phyloP scores from a whole-genome alignment of 2,329 filamentous ascomycete species.

The Colletotrichum orbiculare region DNA sequence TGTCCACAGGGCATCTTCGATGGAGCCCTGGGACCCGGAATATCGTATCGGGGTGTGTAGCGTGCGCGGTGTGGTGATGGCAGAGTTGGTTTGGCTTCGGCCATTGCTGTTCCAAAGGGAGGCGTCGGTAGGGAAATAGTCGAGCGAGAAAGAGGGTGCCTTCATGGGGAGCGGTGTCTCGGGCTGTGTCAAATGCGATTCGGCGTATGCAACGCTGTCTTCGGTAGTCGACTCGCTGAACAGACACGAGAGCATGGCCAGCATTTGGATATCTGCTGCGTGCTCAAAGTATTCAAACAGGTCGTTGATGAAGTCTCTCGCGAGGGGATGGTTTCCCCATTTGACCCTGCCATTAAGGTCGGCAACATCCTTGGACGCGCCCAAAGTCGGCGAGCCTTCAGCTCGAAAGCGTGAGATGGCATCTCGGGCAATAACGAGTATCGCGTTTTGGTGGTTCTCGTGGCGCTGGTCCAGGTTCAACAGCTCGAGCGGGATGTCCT shows the following conservation, averaged over 20 bases:
- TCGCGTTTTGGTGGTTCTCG: conserved; percentile 57
- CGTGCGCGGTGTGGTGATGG: conserved; percentile 67
- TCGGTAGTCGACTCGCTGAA: conserved; percentile 71
- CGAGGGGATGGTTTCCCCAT: conserved; percentile 75
- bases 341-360: conserved; percentile 69
- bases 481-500: conserved; percentile 78
- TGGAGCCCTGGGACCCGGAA: conserved; percentile 65
- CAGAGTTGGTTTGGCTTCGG: conserved; percentile 65
- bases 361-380: conserved; percentile 38
- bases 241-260: conserved; percentile 77
- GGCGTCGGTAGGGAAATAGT: conserved; percentile 72
- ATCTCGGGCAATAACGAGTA: conserved; percentile 76
- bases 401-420: conserved; percentile 57
- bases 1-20: conserved; percentile 62
- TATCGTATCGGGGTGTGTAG: conserved; percentile 65
- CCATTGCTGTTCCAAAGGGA: conserved; percentile 63
- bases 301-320: conserved; percentile 68
- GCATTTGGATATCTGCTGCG: conserved; percentile 74
- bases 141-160: conserved; percentile 73
- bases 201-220: conserved; percentile 67
- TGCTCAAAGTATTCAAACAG: conserved; percentile 73
- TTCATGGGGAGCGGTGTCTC: conserved; percentile 74
- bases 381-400: conserved; percentile 8
- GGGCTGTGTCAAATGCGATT: conserved; percentile 65
- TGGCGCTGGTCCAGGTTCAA: conserved; percentile 63